Percentiles rank a stretch among this genome's conserved stretches.
phyloP scores from a whole-genome alignment of 768 basidiomycete genomes.

The Epithele typhae region DNA sequence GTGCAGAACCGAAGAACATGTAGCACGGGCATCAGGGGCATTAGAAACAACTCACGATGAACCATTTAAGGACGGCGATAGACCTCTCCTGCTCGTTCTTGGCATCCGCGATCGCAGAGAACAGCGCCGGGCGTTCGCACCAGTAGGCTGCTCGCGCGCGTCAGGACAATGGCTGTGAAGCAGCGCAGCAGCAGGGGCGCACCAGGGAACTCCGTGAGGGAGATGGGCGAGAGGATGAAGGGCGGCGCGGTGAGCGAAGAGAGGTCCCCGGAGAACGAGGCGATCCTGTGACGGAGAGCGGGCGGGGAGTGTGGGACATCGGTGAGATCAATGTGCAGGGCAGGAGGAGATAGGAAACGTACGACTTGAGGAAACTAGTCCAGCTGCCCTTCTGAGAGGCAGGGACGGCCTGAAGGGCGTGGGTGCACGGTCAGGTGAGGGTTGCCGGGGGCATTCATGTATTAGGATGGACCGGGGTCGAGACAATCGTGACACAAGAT shows the following conservation, averaged over 20 bases:
- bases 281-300: conserved; percentile 47
- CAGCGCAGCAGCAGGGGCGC: conserved; percentile 18
- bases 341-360: conserved; percentile 24
- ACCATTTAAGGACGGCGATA: conserved; percentile 88
- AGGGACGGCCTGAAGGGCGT: conserved; percentile 63
- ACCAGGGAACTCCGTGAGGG: conserved; percentile 91
- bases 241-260: conserved; percentile 82
- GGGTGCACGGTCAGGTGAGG: neutral
- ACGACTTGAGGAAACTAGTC: conserved; percentile 91
- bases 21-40: neutral
- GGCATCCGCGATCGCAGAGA: conserved; percentile 81
- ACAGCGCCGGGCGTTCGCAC: conserved; percentile 91
- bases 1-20: too few relatives aligned
- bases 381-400: conserved; percentile 81
- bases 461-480: conserved; percentile 11
- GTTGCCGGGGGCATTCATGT: neutral
- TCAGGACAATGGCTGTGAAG: conserved; percentile 2
- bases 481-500: conserved; percentile 13
- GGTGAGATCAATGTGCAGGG: neutral
- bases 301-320: conserved; percentile 1
- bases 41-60: conserved; percentile 60
- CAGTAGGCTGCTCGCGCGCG: conserved; percentile 69
- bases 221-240: conserved; percentile 89
- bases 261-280: conserved; percentile 84
- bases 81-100: conserved; percentile 68